phyloP scores from a whole-genome alignment of 106 monocot genomes.

The Triglochin maritima region DNA sequence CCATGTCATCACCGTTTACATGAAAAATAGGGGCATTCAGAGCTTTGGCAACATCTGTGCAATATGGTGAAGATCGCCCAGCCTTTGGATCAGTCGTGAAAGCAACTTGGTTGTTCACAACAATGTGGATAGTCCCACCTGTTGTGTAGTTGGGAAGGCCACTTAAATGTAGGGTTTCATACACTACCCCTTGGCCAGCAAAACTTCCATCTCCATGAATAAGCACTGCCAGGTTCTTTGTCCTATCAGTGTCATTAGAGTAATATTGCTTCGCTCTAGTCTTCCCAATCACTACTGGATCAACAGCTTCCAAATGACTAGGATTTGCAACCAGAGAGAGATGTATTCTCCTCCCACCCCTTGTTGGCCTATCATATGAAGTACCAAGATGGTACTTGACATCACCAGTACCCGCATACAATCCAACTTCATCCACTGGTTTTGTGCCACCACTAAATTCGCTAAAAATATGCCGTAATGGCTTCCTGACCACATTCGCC shows the following conservation, averaged over 20 bases:
- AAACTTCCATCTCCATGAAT: conserved; percentile 97
- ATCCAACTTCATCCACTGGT: conserved; percentile 40
- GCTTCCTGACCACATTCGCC: conserved; percentile 87
- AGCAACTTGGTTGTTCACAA: conserved; percentile 94
- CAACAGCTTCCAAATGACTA: conserved; percentile 91
- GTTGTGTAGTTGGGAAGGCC: conserved; percentile 83
- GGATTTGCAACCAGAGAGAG: conserved; percentile 89
- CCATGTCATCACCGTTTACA: conserved; percentile 96
- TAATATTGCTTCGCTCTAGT: conserved; percentile 85
- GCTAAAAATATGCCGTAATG: conserved; percentile 74
- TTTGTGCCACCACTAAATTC: conserved; percentile 72
- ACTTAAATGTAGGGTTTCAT: conserved; percentile 89
- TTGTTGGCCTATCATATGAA: conserved; percentile 84
- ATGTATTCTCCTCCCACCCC: conserved; percentile 73
- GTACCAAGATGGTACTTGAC: conserved; percentile 94
- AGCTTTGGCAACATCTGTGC: conserved; percentile 96
- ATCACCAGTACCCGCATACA: conserved; percentile 94
- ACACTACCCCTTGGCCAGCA: conserved; percentile 96
- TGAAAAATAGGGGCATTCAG: conserved; percentile 84
- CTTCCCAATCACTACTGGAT: conserved; percentile 89
- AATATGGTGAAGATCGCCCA: conserved; percentile 85
- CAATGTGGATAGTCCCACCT: conserved; percentile 90
- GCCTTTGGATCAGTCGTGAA: conserved; percentile 82
- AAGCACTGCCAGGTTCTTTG: conserved; percentile 60
- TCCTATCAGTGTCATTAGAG: conserved; percentile 55